Evolutionary conservation across 2,329 filamentous ascomycete species (phyloP), one percentile per base, ranked within the genome.

Genomic region (Verticillium dahliae): DNA sequence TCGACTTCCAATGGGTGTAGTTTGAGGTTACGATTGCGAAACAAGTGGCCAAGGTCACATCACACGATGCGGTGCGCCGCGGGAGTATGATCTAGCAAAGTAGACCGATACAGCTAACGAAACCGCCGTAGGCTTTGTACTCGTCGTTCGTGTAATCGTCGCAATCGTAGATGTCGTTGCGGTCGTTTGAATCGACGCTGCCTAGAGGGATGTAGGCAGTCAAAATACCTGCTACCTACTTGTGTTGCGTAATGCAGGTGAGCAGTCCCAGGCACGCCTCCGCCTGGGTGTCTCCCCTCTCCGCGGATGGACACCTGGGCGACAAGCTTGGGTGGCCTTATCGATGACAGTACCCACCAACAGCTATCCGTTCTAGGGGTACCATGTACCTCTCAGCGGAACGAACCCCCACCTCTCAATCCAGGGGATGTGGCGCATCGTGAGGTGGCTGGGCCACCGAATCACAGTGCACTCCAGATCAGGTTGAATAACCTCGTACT

Each of bases 21-120:
- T 56, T 31, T 41, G 55, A 57, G 58, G 50, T 57, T 62, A 62
- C 60, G 62, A 37, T 59, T 58, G 58, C 58, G 58, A 65, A 61
- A 50, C 61, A 50, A 34, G 33, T 39, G 60, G 50, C 56, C 50
- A 55, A 60, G 60, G 63, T 65, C 62, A 64, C 63, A 61, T 64
- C 62, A 64, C 60, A 63, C 62, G 62, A 60, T 58, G 39, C 56
- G 54, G 58, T 56, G 38, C 61, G 62, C 45, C 39, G 56, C 45
- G 38, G n/a, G 50, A 10, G 11, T 50, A 50, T 22, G 18, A n/a
- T 27, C 45, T 50, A n/a, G 45, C 4, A 18, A 22, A 6, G 39
- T 6, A 14, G 15, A 14, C 39, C 13, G 15, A 41, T 14, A 41
- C 39, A 9, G 45, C 7, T 50, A 7, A 18, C 14, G n/a, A 6